phyloP scores from a whole-genome alignment of 768 basidiomycete species.

The Mrakia blollopis region DNA sequence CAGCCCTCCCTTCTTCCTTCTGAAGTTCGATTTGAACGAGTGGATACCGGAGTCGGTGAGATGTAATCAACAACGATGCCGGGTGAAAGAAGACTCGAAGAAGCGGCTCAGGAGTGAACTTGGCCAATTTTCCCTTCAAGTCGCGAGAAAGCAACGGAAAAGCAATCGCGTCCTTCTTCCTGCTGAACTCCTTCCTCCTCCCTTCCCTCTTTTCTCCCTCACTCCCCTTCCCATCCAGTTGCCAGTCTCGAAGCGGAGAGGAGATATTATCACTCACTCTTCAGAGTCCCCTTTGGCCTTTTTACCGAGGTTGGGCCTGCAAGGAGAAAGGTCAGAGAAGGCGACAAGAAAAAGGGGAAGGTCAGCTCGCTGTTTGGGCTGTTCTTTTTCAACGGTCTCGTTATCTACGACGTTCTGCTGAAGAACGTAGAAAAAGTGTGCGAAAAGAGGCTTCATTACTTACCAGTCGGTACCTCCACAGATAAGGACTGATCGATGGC shows the following conservation, averaged over 20 bases:
- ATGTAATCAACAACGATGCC: not conserved
- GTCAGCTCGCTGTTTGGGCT: not conserved
- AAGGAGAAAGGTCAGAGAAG: not conserved
- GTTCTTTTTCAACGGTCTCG: not conserved
- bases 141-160: not conserved
- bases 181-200: not conserved
- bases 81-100: no score
- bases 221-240: not conserved
- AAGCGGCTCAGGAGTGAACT: not conserved
- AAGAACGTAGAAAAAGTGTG: not conserved
- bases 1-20: not conserved
- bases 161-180: not conserved
- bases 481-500: conserved; percentile 11
- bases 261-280: not conserved
- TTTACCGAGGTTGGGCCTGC: conserved; percentile 22
- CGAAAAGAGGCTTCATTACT: no score
- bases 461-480: conserved; percentile 31
- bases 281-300: not conserved
- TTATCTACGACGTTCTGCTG: no score
- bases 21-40: not conserved
- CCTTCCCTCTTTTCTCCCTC: not conserved
- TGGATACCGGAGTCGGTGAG: not conserved
- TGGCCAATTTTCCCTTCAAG: not conserved
- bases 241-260: not conserved
- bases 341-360: not conserved